Base-by-base conservation (phyloP, 768 basidiomycete genomes). In the Termitomyces sp. region DNA sequence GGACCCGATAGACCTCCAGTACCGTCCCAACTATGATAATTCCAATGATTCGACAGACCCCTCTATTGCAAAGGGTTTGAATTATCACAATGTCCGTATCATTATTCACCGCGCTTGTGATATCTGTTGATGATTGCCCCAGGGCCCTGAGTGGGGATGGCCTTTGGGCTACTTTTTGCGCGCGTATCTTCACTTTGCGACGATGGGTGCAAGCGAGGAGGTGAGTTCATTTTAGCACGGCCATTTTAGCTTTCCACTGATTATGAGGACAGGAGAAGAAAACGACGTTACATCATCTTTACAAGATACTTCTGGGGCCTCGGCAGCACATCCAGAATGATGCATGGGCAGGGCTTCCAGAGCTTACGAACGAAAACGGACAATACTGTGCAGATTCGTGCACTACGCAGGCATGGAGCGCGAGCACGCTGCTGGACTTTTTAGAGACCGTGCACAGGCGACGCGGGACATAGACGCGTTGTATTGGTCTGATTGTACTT, bases 101-200 rank as follows among this genome's bases (percentile, higher is more conserved):
- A 14, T 56, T 37, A 26, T 40, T 32, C 44, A n/a, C 12, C 26
- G 11, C 6, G n/a, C 11, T 9, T 49, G 37, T 19, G 28, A 15
- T 45, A 41, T 56, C 11, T 37, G 28, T 51, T 65, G 42, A 66
- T 45, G 56, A 60, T 53, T 32, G 61, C 44, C 51, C 19, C 57
- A 94, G 84, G 93, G 92, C 17, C 93, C 93, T 4, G 91, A 94
- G 66, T 97, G 93, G 93, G 89, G 87, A 10, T 96, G 93, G 93
- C 93, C 93, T 11, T 72, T 93, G 43, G 97, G 97, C 3, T 98
- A 93, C 74, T 98, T 97, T 79, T 71, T 98, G 59, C 85, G 93
- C 48, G 93, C 97, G 0, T 97, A 93, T 70, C 79, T 98, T 44
- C 71, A 91, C 66, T 98, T 98, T 68, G 93, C 97, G 66, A 82